phyloP scores from a whole-genome alignment of 768 basidiomycete genomes.

The Boletus huronensis region DNA sequence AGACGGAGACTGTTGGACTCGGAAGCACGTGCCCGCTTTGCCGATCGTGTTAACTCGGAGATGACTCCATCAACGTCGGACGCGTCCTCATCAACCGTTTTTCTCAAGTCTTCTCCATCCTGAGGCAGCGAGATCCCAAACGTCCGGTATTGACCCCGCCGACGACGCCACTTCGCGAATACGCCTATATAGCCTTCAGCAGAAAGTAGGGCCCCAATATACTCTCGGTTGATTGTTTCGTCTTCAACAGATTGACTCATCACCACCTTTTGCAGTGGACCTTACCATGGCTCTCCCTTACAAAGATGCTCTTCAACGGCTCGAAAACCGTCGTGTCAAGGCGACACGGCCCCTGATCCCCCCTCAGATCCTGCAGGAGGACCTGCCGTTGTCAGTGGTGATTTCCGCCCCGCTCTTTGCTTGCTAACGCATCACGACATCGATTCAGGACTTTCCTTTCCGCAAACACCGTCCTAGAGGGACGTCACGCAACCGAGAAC shows the following conservation, averaged over 20 bases:
- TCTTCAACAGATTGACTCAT: slow-evolving; percentile 19
- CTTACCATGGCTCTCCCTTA: slow-evolving; percentile 68
- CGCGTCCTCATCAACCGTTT: background rate
- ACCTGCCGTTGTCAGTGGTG: slow-evolving; percentile 70
- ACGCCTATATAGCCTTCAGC: slow-evolving; percentile 12
- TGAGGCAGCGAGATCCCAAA: background rate
- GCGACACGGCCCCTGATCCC: slow-evolving; percentile 87
- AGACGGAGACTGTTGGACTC: background rate
- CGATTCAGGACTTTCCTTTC: slow-evolving; percentile 62
- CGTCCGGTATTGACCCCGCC: slow-evolving; percentile 12
- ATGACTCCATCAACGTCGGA: background rate
- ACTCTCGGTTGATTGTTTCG: slow-evolving; percentile 1
- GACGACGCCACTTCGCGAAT: background rate
- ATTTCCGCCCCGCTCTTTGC: background rate
- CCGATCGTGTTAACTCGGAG: slow-evolving; percentile 1
- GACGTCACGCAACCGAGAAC: slow-evolving; percentile 72
- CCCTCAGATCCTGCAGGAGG: slow-evolving; percentile 92
- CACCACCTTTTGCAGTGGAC: slow-evolving; percentile 31
- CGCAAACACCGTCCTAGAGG: slow-evolving; percentile 87
- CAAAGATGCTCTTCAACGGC: slow-evolving; percentile 72
- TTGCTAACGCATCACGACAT: slow-evolving; percentile 1
- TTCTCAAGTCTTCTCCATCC: background rate
- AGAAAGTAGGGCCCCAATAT: slow-evolving; percentile 19
- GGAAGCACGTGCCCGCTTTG: slow-evolving; percentile 10
- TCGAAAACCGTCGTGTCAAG: slow-evolving; percentile 86